phyloP scores from a whole-genome alignment of 106 monocot species.

The Dioscorea alata region DNA sequence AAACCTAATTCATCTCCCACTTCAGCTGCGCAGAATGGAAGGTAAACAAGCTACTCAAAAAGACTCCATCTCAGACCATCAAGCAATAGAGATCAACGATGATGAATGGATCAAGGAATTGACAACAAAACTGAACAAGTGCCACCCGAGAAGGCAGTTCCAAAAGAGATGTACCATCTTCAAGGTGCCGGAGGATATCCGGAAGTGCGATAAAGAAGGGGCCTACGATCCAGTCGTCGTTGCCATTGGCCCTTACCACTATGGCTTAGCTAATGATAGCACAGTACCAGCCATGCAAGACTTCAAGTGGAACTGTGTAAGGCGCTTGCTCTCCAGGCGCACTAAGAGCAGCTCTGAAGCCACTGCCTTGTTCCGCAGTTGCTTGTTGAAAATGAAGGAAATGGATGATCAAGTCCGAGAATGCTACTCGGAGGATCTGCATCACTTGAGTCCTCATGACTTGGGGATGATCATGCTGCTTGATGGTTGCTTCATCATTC shows the following conservation, averaged over 20 bases:
- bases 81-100: too few relatives aligned
- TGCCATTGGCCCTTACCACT: constrained; percentile 21
- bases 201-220: neutral
- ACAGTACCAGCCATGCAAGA: neutral
- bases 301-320: constrained; percentile 8
- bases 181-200: constrained; percentile 5
- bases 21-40: too few relatives aligned
- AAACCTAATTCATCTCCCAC: too few relatives aligned
- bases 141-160: neutral
- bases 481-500: constrained; percentile 22
- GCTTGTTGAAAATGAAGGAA: too few relatives aligned
- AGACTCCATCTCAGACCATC: too few relatives aligned
- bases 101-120: too few relatives aligned
- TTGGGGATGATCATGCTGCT: constrained; percentile 24
- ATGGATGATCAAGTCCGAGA: neutral
- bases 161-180: too few relatives aligned
- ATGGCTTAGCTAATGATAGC: neutral
- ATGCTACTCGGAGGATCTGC: constrained; percentile 9
- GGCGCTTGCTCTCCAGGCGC: constrained; percentile 4
- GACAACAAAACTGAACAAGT: too few relatives aligned
- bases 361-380: neutral
- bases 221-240: constrained; percentile 8
- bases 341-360: neutral
- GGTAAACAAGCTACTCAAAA: too few relatives aligned
- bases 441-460: neutral